These are phyloP conservation scores for Helicostylum pulchrum DNA, from an alignment of 192 early-diverging fungal species.

Conservation along the genomic window DNA sequence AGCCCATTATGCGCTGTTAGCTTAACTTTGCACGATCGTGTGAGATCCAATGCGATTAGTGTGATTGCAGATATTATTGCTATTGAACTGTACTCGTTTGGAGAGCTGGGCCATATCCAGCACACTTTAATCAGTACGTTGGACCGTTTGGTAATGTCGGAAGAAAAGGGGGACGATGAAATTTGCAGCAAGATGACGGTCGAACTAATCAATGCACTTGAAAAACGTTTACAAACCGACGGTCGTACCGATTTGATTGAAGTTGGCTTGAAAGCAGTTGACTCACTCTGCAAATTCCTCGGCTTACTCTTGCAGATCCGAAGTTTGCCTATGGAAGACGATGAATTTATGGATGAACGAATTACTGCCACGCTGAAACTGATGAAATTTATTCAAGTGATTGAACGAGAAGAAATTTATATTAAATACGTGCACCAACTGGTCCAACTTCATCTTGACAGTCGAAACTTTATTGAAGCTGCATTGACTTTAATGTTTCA, in stretches of 20 bases:
- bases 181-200: constrained; percentile 22
- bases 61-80: constrained; percentile 38
- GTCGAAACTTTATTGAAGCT: constrained; percentile 61
- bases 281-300: constrained; percentile 48
- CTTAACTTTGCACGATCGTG: constrained; percentile 37
- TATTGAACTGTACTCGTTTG: constrained; percentile 28
- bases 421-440: constrained; percentile 67
- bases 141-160: constrained; percentile 41
- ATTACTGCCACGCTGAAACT: constrained; percentile 59
- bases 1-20: constrained; percentile 36
- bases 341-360: constrained; percentile 60
- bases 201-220: constrained; percentile 22
- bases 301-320: constrained; percentile 51
- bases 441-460: constrained; percentile 51
- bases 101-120: constrained; percentile 27
- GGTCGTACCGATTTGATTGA: constrained; percentile 5
- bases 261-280: constrained; percentile 38
- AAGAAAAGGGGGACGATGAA: constrained; percentile 36
- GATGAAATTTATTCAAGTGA: constrained; percentile 59
- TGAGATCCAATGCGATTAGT: constrained; percentile 31
- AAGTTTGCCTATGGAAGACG: constrained; percentile 45
- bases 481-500: constrained; percentile 65
- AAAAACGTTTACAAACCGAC: background rate
- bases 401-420: constrained; percentile 58
- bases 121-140: constrained; percentile 36